Evolutionary conservation across 1,284 basidiomycete genomes (phyloP).

Genomic region (Takashimella koratensis): DNA sequence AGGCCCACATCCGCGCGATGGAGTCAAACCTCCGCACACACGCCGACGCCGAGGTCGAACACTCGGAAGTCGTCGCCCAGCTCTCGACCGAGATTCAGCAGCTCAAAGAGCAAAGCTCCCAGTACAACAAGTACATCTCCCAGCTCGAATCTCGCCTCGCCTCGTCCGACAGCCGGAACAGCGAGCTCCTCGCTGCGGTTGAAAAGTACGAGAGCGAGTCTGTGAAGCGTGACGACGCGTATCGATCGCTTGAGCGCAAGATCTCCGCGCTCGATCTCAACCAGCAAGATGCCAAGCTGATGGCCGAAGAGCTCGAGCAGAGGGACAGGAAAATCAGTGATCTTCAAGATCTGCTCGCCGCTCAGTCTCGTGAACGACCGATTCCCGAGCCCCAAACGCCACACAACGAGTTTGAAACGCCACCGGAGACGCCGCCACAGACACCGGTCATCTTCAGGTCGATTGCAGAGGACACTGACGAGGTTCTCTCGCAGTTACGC

Average conservation of each 20-base stretch:
- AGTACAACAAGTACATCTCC: conserved; percentile 75
- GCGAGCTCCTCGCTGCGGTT: conserved; percentile 64
- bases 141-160: conserved; percentile 80
- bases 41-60: conserved; percentile 70
- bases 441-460: conserved; percentile 16
- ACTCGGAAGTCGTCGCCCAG: conserved; percentile 71
- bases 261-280: conserved; percentile 60
- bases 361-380: neutral
- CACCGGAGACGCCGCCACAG: conserved; percentile 36
- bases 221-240: conserved; percentile 65
- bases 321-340: conserved; percentile 69
- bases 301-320: conserved; percentile 68
- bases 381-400: neutral
- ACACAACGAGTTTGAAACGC: conserved; percentile 59
- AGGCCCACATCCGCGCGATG: conserved; percentile 84
- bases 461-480: conserved; percentile 57
- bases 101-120: conserved; percentile 69
- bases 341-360: conserved; percentile 67
- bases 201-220: conserved; percentile 74
- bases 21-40: conserved; percentile 82
- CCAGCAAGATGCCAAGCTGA: conserved; percentile 58
- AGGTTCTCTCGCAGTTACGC: conserved; percentile 61
- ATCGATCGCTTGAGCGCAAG: conserved; percentile 64
- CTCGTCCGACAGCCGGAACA: conserved; percentile 71
- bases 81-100: conserved; percentile 76